Base-by-base conservation (phyloP, 176 grass and related monocot species). In the Oryza glumipatula region DNA sequence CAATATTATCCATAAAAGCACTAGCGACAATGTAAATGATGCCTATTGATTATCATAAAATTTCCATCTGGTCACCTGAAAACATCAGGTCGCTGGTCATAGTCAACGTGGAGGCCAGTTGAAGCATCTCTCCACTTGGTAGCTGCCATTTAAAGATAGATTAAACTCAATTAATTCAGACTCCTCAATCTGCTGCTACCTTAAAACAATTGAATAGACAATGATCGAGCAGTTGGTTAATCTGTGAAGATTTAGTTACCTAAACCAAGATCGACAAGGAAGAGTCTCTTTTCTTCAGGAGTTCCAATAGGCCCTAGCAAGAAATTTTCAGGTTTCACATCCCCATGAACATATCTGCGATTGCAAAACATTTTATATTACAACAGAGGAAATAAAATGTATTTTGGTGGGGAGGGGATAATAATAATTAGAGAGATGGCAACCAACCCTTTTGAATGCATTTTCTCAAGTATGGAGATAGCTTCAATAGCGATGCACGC, bases 291-390 rank as follows among this genome's bases (percentile, higher is more conserved):
- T 84, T 99, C 94, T 52, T 99, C 94, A 73, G 86, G 67, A 76
- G 97, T 96, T 23, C 92, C 94, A 80, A 86, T 75, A 72, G 97
- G 88, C 23, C 97, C 97, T 81, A 99, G 92, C 88, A 99, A 96
- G 82, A 99, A 96, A 81, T 99, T 99, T 66, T 99, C 97, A 17
- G 97, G 97, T 89, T 99, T 99, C 11, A 99, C 94, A 88, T 99
- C 97, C 21, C 97, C 94, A 67, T 99, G 97, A 65, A 99, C 94
- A 78, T 96, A 94, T 76, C 97, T 99, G 89, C 43, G 70, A 86
- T 91, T 35, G 43, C 15, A 51, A 76, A 71, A 83, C 28, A 19
- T 79, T 33, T 82, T 10, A 19, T 56, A 77, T 76, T 64, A 71
- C 23, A 78, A 47, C 48, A 69, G 36, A 85, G 14, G 75, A 68